Evolutionary conservation across 2,329 filamentous ascomycete genomes (phyloP).

Genomic region (Neopestalotiopsis sp.): DNA sequence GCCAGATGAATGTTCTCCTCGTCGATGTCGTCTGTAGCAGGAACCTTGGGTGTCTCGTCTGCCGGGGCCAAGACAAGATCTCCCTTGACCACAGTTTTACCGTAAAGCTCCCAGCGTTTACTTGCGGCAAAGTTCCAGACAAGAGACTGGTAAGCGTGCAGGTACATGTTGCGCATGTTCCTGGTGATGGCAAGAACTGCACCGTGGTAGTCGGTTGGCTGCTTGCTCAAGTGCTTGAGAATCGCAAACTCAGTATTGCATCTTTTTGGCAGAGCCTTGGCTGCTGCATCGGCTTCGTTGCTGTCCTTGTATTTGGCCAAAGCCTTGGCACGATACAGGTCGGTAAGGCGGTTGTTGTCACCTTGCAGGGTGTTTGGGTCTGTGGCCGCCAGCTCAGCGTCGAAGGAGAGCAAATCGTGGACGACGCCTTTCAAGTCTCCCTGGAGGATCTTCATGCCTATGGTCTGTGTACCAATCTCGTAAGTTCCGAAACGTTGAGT

Average conservation of each 20-base stretch:
- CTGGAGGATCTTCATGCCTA: conserved; percentile 84
- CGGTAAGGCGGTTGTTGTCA: conserved; percentile 66
- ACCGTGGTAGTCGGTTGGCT: conserved; percentile 73
- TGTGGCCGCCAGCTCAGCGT: conserved; percentile 61
- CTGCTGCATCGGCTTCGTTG: conserved; percentile 62
- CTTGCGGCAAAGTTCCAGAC: conserved; percentile 91
- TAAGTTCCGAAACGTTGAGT: conserved; percentile 97
- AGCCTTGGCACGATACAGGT: conserved; percentile 77
- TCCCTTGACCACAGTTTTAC: conserved; percentile 76
- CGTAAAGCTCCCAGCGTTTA: conserved; percentile 78
- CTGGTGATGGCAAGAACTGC: conserved; percentile 81
- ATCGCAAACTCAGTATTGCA: conserved; percentile 82
- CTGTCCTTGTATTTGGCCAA: conserved; percentile 75
- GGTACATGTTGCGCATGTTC: conserved; percentile 88
- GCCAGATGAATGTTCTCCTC: conserved; percentile 65
- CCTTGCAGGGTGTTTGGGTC: conserved; percentile 41
- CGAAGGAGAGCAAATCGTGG: conserved; percentile 76
- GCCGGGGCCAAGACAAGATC: conserved; percentile 74
- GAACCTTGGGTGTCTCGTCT: conserved; percentile 35
- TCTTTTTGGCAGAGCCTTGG: conserved; percentile 74
- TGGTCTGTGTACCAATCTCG: conserved; percentile 79
- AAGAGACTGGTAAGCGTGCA: conserved; percentile 93
- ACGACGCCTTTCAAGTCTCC: conserved; percentile 83
- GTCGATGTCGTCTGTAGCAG: conserved; percentile 66
- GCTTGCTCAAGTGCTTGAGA: conserved; percentile 73